These are phyloP conservation scores for Cryphonectria naterciae DNA, from an alignment of 2,329 filamentous ascomycete genomes.

Conservation along the genomic window DNA sequence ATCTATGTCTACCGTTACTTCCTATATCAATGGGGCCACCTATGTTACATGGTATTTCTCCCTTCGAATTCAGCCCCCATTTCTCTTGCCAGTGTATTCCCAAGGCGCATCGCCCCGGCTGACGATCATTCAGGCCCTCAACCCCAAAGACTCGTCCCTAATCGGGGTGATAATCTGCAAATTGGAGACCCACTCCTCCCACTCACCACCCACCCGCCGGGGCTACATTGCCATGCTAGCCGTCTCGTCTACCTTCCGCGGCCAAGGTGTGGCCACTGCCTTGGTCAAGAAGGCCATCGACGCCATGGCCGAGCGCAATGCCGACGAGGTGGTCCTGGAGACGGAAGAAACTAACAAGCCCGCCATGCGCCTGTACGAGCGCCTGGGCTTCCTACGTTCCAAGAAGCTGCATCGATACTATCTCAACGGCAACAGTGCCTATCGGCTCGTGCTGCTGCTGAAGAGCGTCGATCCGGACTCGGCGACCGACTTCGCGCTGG, in stretches of 20 bases:
- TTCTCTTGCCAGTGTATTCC: conserved; percentile 23
- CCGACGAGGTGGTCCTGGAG: conserved; percentile 94
- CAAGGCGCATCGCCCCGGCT: neutral
- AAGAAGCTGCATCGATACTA: conserved; percentile 96
- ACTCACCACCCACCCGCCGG: conserved; percentile 72
- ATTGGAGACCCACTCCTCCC: conserved; percentile 84
- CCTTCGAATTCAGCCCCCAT: neutral
- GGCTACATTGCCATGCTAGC: conserved; percentile 99
- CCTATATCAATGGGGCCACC: conserved; percentile 92
- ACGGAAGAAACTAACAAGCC: conserved; percentile 92
- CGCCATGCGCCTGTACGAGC: conserved; percentile 90
- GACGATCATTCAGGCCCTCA: conserved; percentile 52
- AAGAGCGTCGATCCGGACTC: conserved; percentile 56
- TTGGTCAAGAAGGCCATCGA: conserved; percentile 91
- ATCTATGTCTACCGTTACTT: conserved; percentile 99
- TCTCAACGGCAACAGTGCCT: conserved; percentile 93
- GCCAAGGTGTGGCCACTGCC: conserved; percentile 83
- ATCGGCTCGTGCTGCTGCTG: conserved; percentile 81
- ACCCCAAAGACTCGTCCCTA: conserved; percentile 65
- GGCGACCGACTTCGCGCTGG: conserved; percentile 41
- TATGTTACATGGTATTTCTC: conserved; percentile 86
- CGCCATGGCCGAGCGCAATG: conserved; percentile 80
- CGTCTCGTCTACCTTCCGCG: conserved; percentile 78
- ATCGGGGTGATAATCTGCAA: conserved; percentile 95
- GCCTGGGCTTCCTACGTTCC: conserved; percentile 86